Base-by-base conservation (phyloP, 2,329 filamentous ascomycete species). In the Fusarium kyushuense region DNA sequence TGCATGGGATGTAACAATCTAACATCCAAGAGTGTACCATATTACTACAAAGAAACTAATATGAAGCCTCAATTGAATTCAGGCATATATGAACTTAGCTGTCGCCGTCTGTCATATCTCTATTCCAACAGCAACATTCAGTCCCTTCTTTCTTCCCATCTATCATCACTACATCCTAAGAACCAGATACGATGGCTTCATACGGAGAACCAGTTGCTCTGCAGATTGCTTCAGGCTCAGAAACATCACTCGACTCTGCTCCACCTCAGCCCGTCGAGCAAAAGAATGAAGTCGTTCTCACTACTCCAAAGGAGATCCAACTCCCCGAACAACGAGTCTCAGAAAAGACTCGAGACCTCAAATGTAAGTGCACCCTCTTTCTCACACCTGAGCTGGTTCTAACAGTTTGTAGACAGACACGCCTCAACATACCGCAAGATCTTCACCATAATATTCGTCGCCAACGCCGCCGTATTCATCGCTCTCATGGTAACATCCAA, bases 361-460 rank as follows among this genome's bases (percentile, higher is more conserved):
- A 29, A 29, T 63, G 59, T 63, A 48, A 7, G 47, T 1, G n/a
- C n/a, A 8, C 2, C 7, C 17, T 12, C 11, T 1, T 2, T 10
- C 4, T 13, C 4, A 6, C 17, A 2, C 7, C 6, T n/a, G 10
- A 1, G 0, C 1, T 0, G 1, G 1, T 23, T 3, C 41, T 62
- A 25, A 62, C 30, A 3, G 0, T 3, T 3, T 14, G 6, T 10
- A 63, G 59, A 63, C 3, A 62, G 61, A 6, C 35, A 63, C 1
- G 59, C 59, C 2, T 56, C 58, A 0, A 63, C 59, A 1, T 63
- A 63, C 21, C 36, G 59, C 9, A 63, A 42, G 5, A 63, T 63
- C 10, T 63, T 63, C 13, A 29, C 42, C 0, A 32, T 57, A 0
- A 63, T 63, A 2, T 63, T 63, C 32, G 46, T 33, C 2, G 7